Evolutionary conservation across 1,284 basidiomycete genomes (phyloP), one percentile per base, ranked within the genome.

Genomic region (Cystobasidium pallidum): DNA sequence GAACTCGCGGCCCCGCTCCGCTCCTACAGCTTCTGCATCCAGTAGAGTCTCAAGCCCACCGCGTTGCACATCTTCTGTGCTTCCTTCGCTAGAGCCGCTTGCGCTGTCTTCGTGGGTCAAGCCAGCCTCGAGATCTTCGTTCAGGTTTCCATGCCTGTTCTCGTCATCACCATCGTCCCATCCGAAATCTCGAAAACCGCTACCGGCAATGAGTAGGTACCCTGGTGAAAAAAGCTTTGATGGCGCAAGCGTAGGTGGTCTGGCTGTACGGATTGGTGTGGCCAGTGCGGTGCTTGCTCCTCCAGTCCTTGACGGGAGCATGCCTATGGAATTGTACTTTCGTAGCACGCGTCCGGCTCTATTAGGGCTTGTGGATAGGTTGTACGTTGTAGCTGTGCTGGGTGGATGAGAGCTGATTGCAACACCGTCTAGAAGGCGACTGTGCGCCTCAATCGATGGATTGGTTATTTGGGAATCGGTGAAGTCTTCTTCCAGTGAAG

Each of bases 161-260:
- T 41, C 64, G 2, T 43, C 58, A 41, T 47, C 58, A 61, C 43
- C 32, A 39, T 36, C 36, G 58, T 47, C 26, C 4, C 8, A 7
- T 19, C 21, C 51, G 7, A 64, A 17, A 36, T 62, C 45, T 10
- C 68, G 51, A 24, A 71, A 71, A 11, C 54, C 54, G 17, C 59
- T 49, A 15, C 68, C 68, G 7, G 68, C 68, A 34, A 71, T 71
- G 26, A 71, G 51, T 15, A 71, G 26, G 26, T 71, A 71, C 13
- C 68, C 68, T 8, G 68, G 68, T 19, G 59, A 63, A 51, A 71
- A 71, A 3, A 58, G 49, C 30, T 71, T 71, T n/a, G 68, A 34
- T 7, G 68, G 30, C 4, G 55, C 47, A n/a, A 71, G 59, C 11
- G 30, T 55, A 17, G 61, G 47, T 30, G 54, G 10, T 43, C 61